phyloP scores from a whole-genome alignment of 2,329 filamentous ascomycete species.

The Xylariaceae sp. region DNA sequence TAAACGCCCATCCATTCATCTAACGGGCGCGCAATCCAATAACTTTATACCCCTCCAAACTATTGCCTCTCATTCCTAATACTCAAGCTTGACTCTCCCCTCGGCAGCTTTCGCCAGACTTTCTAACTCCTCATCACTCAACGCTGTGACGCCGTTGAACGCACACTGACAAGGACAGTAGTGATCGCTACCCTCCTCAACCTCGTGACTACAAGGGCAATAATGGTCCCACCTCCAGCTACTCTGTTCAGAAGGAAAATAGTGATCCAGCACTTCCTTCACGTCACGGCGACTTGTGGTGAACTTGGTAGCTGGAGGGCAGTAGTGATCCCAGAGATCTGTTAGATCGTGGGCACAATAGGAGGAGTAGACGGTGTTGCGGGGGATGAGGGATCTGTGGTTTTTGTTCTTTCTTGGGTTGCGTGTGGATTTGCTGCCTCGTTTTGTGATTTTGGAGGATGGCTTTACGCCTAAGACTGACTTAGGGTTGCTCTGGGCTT shows the following conservation, averaged over 20 bases:
- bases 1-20: too few species aligned
- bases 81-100: too few species aligned
- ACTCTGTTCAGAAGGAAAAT: slow-evolving; percentile 10
- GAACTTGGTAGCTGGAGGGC: neutral
- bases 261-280: slow-evolving; percentile 4
- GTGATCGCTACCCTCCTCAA: slow-evolving; percentile 1
- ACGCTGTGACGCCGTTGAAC: neutral
- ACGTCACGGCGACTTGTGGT: slow-evolving; percentile 8
- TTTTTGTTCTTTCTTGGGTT: neutral
- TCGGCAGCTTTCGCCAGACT: too few species aligned
- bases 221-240: neutral
- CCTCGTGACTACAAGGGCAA: slow-evolving; percentile 1
- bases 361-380: neutral
- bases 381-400: neutral
- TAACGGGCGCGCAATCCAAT: too few species aligned
- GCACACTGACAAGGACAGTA: slow-evolving; percentile 11
- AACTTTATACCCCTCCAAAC: too few species aligned
- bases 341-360: neutral
- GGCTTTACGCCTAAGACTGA: too few species aligned
- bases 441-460: too few species aligned
- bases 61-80: too few species aligned
- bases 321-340: slow-evolving; percentile 5
- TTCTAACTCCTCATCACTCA: slow-evolving; percentile 1
- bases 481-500: too few species aligned
- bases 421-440: too few species aligned